These are phyloP conservation scores for Aureobasidium sp. DNA, from an alignment of 2,329 filamentous ascomycete genomes.

Conservation along the genomic window DNA sequence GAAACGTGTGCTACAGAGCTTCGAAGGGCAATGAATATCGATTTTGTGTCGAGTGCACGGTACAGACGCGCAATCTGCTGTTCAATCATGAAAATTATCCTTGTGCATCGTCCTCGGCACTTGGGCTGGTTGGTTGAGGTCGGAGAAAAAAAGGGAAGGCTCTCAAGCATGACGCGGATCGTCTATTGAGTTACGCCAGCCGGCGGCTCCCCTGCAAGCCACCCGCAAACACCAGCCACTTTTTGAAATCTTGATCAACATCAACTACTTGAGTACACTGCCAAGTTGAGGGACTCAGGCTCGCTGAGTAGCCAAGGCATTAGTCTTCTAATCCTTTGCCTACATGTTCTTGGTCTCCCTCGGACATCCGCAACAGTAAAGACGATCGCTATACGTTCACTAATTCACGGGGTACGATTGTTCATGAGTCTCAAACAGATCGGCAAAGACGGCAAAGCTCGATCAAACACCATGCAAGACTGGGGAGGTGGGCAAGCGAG, in stretches of 20 bases:
- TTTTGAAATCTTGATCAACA: not conserved
- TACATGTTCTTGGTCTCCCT: not conserved
- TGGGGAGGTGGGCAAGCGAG: not conserved
- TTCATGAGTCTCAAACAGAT: not conserved
- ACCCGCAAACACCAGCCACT: not conserved
- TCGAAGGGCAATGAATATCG: not conserved
- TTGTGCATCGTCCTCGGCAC: not conserved
- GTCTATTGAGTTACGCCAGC: not conserved
- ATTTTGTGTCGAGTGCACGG: not conserved
- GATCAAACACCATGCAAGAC: not conserved
- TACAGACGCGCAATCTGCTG: not conserved
- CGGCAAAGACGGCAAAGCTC: conserved; percentile 4
- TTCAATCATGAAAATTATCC: not conserved
- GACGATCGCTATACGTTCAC: not conserved
- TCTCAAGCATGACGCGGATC: conserved; percentile 2
- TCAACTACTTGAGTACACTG: not conserved
- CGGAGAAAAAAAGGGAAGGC: not conserved
- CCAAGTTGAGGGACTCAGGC: not conserved
- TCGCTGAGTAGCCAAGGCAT: not conserved
- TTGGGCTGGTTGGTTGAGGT: not conserved
- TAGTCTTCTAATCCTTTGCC: not conserved
- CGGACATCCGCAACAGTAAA: not conserved
- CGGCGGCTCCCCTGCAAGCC: not conserved
- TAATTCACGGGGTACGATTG: not conserved
- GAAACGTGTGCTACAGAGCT: not conserved